Percentiles rank a stretch among this genome's conserved stretches.
Evolutionary conservation across 441 rosid species (phyloP).

Genomic region (Syzygium syzygioides): DNA sequence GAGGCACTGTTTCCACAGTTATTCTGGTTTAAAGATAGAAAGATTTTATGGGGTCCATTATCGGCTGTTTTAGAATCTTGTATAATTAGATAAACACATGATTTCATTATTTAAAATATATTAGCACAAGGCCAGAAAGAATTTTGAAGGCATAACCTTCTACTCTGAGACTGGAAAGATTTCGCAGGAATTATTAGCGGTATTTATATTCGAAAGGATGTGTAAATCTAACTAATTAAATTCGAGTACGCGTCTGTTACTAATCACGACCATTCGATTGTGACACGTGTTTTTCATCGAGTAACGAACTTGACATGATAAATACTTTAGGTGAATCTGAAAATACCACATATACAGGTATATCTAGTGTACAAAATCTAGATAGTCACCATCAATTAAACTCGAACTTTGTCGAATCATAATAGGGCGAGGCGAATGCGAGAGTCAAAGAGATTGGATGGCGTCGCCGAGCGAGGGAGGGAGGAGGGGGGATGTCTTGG

Average conservation of each 20-base stretch:
- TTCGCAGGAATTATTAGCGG: neutral
- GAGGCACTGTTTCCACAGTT: neutral
- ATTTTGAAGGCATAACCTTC: neutral
- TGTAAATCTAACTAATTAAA: neutral
- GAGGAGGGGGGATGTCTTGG: neutral
- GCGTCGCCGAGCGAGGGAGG: neutral
- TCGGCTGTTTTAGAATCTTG: neutral
- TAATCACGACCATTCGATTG: neutral
- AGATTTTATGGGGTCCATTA: neutral
- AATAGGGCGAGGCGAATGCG: neutral
- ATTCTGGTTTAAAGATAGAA: neutral
- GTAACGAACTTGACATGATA: neutral
- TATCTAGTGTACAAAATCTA: neutral
- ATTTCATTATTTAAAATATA: neutral
- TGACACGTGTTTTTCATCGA: neutral
- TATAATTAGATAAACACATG: neutral
- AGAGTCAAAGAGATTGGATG: neutral
- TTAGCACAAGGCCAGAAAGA: fast-evolving
- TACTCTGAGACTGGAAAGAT: neutral
- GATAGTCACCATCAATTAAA: neutral
- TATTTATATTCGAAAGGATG: fast-evolving
- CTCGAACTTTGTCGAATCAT: neutral
- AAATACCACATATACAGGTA: neutral
- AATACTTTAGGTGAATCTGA: neutral
- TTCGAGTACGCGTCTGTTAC: neutral